Evolutionary conservation across 208 protist species (phyloP).

Genomic region (Crithidia mellificae): DNA sequence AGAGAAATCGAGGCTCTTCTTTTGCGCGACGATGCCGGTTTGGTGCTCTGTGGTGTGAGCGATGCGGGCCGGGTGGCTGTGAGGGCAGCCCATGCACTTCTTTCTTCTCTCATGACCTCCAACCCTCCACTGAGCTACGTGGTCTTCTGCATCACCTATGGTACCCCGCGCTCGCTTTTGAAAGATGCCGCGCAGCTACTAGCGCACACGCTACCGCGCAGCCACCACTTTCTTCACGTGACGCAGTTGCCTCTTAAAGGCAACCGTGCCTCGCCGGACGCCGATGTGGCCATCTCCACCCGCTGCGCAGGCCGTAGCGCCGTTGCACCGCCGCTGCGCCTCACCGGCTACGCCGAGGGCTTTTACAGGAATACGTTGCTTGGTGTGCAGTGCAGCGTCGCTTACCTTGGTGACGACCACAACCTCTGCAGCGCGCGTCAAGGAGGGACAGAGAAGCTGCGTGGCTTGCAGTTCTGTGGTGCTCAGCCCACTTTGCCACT

Average conservation of each 20-base stretch:
- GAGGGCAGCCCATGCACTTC: constrained; percentile 37
- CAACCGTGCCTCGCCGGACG: not conserved
- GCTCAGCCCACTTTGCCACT: constrained; percentile 8
- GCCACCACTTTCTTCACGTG: constrained; percentile 46
- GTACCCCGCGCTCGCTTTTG: constrained; percentile 39
- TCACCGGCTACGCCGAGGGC: constrained; percentile 20
- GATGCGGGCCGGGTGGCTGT: constrained; percentile 40
- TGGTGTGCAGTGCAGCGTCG: constrained; percentile 13
- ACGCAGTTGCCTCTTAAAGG: constrained; percentile 22
- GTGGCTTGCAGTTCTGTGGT: constrained; percentile 2
- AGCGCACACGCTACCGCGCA: constrained; percentile 37
- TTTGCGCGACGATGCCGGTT: constrained; percentile 30
- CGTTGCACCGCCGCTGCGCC: not conserved
- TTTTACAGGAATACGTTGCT: constrained; percentile 32
- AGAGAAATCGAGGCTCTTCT: constrained; percentile 30
- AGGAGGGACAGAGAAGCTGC: not conserved
- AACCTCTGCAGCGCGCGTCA: too few relatives aligned
- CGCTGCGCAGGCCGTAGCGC: constrained; percentile 7
- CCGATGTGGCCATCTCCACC: constrained; percentile 5
- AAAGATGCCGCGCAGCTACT: constrained; percentile 35
- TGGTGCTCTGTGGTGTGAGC: constrained; percentile 63
- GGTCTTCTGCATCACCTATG: constrained; percentile 66
- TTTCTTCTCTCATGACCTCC: constrained; percentile 35
- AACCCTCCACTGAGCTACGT: constrained; percentile 15
- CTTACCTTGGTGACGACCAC: not conserved